These are phyloP conservation scores for Magnolia changhungtana DNA, from an alignment of 164 flowering plant genomes.

Conservation along the genomic window DNA sequence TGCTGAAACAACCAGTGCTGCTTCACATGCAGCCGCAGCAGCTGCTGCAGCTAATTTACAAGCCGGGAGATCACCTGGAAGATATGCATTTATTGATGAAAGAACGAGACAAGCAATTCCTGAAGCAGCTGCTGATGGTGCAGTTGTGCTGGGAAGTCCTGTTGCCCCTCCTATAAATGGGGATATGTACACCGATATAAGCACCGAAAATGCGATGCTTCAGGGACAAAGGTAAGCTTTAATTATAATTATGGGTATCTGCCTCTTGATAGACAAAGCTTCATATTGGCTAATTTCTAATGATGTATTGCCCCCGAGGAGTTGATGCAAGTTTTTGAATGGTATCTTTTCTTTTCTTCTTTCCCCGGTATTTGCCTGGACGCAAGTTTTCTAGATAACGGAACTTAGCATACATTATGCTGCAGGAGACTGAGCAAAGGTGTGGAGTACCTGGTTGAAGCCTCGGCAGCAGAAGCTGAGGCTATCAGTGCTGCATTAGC, in stretches of 20 bases:
- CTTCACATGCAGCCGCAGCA: slow-evolving; percentile 96
- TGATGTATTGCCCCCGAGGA: background rate
- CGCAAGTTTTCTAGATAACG: background rate
- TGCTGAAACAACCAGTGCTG: slow-evolving; percentile 90
- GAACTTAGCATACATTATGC: slow-evolving; percentile 3
- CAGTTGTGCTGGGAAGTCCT: slow-evolving; percentile 88
- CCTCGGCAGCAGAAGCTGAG: slow-evolving; percentile 97
- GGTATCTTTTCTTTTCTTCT: background rate
- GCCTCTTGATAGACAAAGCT: background rate
- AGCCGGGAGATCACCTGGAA: slow-evolving; percentile 55
- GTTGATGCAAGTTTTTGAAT: background rate
- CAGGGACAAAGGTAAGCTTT: slow-evolving; percentile 66
- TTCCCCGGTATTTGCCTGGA: background rate
- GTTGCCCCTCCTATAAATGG: slow-evolving; percentile 96
- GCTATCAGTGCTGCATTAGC: slow-evolving; percentile 93
- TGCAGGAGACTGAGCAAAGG: slow-evolving; percentile 86
- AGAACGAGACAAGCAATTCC: slow-evolving; percentile 48
- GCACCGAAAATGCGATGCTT: slow-evolving; percentile 90
- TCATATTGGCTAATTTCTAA: background rate
- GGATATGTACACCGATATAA: slow-evolving; percentile 88
- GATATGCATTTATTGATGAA: slow-evolving; percentile 72
- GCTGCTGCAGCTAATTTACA: slow-evolving; percentile 69
- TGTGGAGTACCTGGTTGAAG: slow-evolving; percentile 95
- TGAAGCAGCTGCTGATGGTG: slow-evolving; percentile 60
- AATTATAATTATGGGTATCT: background rate